Base-by-base conservation (phyloP, 495 filamentous ascomycete genomes). In the Penicillium silybi region DNA sequence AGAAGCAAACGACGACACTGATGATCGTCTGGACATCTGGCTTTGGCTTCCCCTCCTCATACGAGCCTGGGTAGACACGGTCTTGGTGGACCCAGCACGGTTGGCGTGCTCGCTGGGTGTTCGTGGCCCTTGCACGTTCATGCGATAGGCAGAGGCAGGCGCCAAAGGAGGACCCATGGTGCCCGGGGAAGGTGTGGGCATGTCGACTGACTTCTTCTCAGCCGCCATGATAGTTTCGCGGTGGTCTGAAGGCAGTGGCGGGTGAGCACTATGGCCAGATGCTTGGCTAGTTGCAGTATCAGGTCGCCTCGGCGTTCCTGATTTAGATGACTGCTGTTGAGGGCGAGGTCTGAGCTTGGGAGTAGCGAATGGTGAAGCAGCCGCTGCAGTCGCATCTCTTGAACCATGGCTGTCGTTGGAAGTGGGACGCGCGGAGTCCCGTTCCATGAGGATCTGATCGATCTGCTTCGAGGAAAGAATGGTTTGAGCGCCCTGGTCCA, bases 1-100 rank as follows among this genome's bases (percentile, higher is more conserved):
- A 4, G 93, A 97, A 4, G 83, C 89, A 59, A 97, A 98, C 0
- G 93, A 98, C 3, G 93, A 96, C 10, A 97, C 80, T 0, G 93
- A 98, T 5, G 92, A 93, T 49, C 89, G 80, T 15, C 89, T 80
- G 16, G 83, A 81, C 47, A 80, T 72, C 41, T 83, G 83, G 53
- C 79, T 83, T 48, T 80, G 75, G 44, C 69, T 70, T 44, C 51
- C 57, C 46, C 66, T 70, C 41, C 69, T 60, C 45, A 68, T 48
- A 26, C 60, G 67, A 22, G 62, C 54, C 10, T 68, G 67, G 2
- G 75, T 80, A 51, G 76, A 75, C 22, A 72, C 71, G 11, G 79
- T 73, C 40, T 83, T 74, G 5, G 82, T 80, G 5, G 85, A 81
- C 15, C 77, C 79, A 23, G 75, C 74, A 16, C 74, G 73, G 23